phyloP scores from a whole-genome alignment of 768 basidiomycete species.

The Sistotremastrum suecicum region DNA sequence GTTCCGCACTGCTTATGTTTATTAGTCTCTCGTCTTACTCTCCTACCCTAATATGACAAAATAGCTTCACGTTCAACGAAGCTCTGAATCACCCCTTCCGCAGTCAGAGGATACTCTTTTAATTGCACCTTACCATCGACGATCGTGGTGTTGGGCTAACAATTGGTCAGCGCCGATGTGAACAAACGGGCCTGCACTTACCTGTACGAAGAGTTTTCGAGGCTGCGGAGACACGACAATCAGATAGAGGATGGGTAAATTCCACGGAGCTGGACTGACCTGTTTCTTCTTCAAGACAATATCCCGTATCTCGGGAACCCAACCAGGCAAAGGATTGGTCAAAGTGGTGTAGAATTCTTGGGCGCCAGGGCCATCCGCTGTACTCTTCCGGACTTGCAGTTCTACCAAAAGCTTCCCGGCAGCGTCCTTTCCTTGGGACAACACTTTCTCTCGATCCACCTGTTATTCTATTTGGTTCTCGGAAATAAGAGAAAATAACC shows the following conservation, averaged over 20 bases:
- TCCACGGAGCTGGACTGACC: slow-evolving; percentile 25
- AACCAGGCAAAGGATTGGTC: slow-evolving; percentile 55
- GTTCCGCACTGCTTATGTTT: no score
- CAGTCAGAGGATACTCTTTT: slow-evolving; percentile 65
- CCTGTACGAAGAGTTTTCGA: slow-evolving; percentile 66
- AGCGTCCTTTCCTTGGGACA: slow-evolving; percentile 48
- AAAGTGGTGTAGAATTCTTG: slow-evolving; percentile 65
- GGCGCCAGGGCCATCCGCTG: slow-evolving; percentile 72
- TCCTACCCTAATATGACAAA: slow-evolving; percentile 6
- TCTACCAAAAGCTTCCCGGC: slow-evolving; percentile 66
- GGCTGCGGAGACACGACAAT: slow-evolving; percentile 29
- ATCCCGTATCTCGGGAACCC: slow-evolving; percentile 66
- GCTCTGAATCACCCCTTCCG: slow-evolving; percentile 65
- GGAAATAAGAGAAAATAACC: not conserved
- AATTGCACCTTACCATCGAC: slow-evolving; percentile 54
- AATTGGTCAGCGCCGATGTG: not conserved
- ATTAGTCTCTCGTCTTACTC: no score
- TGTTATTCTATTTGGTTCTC: slow-evolving; percentile 12
- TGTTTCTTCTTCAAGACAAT: slow-evolving; percentile 68
- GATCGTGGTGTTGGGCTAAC: slow-evolving; percentile 57
- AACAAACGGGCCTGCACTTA: not conserved
- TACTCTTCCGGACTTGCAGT: slow-evolving; percentile 75
- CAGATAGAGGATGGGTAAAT: no score
- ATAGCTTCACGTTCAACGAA: slow-evolving; percentile 59
- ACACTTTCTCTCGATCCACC: slow-evolving; percentile 60